These are phyloP conservation scores for Ophiocordyceps camponoti-saundersi DNA, from an alignment of 2,329 filamentous ascomycete genomes.

Conservation along the genomic window DNA sequence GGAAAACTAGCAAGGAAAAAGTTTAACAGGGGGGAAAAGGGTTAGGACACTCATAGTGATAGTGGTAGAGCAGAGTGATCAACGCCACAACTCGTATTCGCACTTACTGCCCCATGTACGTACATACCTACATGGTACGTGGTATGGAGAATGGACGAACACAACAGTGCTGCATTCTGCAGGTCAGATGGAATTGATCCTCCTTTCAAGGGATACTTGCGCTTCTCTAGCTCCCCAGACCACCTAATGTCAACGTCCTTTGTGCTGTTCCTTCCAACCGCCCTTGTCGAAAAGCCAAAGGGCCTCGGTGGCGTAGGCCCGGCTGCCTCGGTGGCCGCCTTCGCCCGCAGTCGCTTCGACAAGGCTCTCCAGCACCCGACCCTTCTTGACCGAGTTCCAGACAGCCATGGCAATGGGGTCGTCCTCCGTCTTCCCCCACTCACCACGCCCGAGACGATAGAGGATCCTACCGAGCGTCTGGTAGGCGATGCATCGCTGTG, in stretches of 20 bases:
- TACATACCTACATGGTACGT: too few species aligned
- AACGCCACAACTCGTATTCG: too few species aligned
- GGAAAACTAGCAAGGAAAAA: too few species aligned
- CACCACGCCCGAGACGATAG: conserved; percentile 61
- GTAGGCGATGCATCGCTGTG: conserved; percentile 80
- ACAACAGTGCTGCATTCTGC: too few species aligned
- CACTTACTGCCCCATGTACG: too few species aligned
- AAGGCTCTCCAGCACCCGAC: conserved; percentile 60
- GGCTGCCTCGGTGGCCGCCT: conserved; percentile 58
- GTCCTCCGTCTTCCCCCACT: conserved; percentile 42
- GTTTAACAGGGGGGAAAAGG: too few species aligned
- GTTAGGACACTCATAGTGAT: too few species aligned
- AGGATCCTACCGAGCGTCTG: conserved; percentile 78
- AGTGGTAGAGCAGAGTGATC: too few species aligned
- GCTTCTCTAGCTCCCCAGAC: not conserved
- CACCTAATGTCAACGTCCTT: conserved; percentile 30
- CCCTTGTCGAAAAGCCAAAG: conserved; percentile 69
- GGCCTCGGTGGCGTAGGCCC: conserved; percentile 74
- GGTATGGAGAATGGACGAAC: too few species aligned
- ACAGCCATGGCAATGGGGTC: conserved; percentile 55
- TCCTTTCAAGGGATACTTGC: too few species aligned
- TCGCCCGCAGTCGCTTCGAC: conserved; percentile 57
- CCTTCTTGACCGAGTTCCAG: conserved; percentile 67
- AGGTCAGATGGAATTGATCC: too few species aligned
- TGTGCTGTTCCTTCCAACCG: conserved; percentile 47